A percentile compares a stretch with the other conserved stretches of the same genome.
Evolutionary conservation across 2,329 filamentous ascomycete genomes (phyloP).

Genomic region (Colletotrichum cereale): DNA sequence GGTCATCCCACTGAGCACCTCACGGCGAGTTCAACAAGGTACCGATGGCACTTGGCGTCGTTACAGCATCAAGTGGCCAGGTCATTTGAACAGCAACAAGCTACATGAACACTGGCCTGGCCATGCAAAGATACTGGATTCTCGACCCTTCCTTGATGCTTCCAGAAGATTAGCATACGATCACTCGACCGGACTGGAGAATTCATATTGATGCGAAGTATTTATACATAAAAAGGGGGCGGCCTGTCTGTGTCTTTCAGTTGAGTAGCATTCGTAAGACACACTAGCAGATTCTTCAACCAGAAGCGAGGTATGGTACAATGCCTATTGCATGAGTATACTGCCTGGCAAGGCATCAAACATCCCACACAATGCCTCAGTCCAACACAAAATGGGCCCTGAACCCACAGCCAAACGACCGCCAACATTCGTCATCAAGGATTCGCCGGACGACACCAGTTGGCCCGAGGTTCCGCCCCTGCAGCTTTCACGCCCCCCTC

Average conservation of each 20-base stretch:
- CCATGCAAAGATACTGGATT: not conserved
- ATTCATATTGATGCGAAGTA: too few relatives aligned
- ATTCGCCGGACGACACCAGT: not conserved
- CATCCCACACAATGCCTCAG: slow-evolving; percentile 17
- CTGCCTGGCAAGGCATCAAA: not conserved
- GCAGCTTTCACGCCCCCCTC: slow-evolving; percentile 25
- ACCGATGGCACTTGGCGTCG: not conserved
- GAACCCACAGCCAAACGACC: not conserved
- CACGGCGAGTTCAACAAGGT: too few relatives aligned
- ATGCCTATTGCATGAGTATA: not conserved
- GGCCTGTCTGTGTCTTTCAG: not conserved
- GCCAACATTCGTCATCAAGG: not conserved
- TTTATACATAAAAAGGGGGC: not conserved
- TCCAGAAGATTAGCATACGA: not conserved
- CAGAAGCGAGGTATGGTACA: not conserved
- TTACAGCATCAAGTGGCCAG: too few relatives aligned
- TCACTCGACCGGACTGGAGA: not conserved
- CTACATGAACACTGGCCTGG: not conserved
- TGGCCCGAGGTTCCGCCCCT: slow-evolving; percentile 31
- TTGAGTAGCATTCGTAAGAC: not conserved
- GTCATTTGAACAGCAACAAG: not conserved
- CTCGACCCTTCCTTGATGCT: too few relatives aligned
- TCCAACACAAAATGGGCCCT: slow-evolving; percentile 13
- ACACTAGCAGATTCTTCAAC: not conserved
- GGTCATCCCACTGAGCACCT: not conserved